A percentile compares a stretch with the other conserved stretches of the same genome.
Conservation (phyloP, 768 basidiomycete genomes). For the Auriscalpium orientale region DNA sequence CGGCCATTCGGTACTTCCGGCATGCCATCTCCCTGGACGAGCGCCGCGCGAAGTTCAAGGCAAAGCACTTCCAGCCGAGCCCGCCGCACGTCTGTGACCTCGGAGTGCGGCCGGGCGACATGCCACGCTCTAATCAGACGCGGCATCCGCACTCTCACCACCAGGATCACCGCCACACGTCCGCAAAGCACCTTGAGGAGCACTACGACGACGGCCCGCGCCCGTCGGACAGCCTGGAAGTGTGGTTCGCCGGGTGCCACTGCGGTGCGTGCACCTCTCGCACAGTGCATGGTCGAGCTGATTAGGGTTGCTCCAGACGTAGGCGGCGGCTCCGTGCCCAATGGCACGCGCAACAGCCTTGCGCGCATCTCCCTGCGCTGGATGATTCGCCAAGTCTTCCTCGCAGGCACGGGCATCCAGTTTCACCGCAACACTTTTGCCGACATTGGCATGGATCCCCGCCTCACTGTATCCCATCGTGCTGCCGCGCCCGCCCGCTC, state of each 20-base stretch:
- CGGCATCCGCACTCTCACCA: conserved; percentile 18
- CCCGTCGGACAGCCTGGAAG: conserved; percentile 60
- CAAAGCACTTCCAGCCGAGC: conserved; percentile 17
- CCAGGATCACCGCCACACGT: background rate
- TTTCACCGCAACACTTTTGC: conserved; percentile 24
- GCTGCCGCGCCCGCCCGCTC: conserved; percentile 11
- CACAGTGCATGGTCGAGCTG: background rate
- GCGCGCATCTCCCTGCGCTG: conserved; percentile 64
- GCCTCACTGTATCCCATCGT: conserved; percentile 21
- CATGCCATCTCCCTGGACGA: conserved; percentile 70
- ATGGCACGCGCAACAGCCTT: conserved; percentile 49
- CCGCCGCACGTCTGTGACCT: conserved; percentile 30
- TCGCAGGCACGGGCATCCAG: conserved; percentile 37
- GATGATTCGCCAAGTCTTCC: conserved; percentile 45
- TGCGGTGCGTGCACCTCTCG: conserved; percentile 38
- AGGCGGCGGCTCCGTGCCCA: conserved; percentile 62
- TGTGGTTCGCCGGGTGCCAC: conserved; percentile 77
- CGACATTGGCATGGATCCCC: conserved; percentile 25
- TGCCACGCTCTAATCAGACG: conserved; percentile 28
- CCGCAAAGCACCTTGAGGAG: conserved; percentile 29
- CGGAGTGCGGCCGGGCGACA: conserved; percentile 45
- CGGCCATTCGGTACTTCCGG: conserved; percentile 55
- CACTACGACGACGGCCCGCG: conserved; percentile 27
- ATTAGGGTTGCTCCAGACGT: conserved; percentile 39
- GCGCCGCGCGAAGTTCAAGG: conserved; percentile 49